A percentile compares a stretch with the other conserved stretches of the same genome.
These are phyloP conservation scores for Nothophoma quercina DNA, from an alignment of 2,329 filamentous ascomycete species.

Conservation along the genomic window DNA sequence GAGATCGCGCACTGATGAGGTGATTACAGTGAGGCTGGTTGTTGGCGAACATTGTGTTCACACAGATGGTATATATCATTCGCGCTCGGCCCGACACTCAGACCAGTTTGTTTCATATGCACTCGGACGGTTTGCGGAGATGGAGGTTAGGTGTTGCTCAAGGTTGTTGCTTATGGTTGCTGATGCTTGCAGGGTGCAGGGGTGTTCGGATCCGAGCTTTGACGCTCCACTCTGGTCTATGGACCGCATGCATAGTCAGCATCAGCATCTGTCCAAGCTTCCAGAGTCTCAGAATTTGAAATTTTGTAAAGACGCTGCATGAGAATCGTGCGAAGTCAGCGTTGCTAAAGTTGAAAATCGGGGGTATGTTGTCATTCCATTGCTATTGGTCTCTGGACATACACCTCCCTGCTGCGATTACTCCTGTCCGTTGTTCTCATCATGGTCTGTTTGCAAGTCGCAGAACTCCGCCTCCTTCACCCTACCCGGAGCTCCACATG, in stretches of 20 bases:
- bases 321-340: no score
- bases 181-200: conserved; percentile 14
- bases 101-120: conserved; percentile 6
- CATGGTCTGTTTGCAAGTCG: conserved; percentile 5
- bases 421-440: background rate
- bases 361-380: background rate
- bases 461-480: conserved; percentile 7
- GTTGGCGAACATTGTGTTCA: background rate
- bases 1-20: conserved; percentile 19
- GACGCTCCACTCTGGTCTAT: conserved; percentile 1
- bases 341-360: background rate
- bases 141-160: conserved; percentile 5
- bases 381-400: background rate
- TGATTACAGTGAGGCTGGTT: background rate
- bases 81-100: conserved; percentile 20
- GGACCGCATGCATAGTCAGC: conserved; percentile 14
- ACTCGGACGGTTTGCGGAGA: conserved; percentile 13
- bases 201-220: conserved; percentile 7
- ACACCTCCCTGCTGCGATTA: background rate
- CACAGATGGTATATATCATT: background rate
- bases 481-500: conserved; percentile 10
- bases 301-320: background rate
- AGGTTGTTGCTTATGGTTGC: conserved; percentile 13
- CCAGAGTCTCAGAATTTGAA: conserved; percentile 8
- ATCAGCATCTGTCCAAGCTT: conserved; percentile 13